A percentile compares a stretch with the other conserved stretches of the same genome.
phyloP scores from a whole-genome alignment of 2,329 filamentous ascomycete species.

The Dothideomycetes sp. region DNA sequence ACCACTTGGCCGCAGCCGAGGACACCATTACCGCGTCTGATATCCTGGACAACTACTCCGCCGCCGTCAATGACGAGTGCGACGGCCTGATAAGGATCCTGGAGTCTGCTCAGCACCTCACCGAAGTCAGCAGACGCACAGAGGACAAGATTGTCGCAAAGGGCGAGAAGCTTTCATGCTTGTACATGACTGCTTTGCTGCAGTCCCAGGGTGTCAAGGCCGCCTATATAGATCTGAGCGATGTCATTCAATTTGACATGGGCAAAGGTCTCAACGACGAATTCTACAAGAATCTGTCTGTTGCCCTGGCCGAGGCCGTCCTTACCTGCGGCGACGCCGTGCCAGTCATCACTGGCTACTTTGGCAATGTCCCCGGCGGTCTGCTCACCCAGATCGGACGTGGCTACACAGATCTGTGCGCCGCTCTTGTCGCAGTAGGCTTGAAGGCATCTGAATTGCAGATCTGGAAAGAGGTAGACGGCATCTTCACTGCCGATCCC shows the following conservation, averaged over 20 bases:
- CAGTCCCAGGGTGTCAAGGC: conserved; percentile 72
- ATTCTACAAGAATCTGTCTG: conserved; percentile 35
- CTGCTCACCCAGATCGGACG: conserved; percentile 85
- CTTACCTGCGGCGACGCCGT: conserved; percentile 31
- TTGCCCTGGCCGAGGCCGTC: conserved; percentile 30
- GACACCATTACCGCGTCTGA: conserved; percentile 28
- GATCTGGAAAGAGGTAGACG: conserved; percentile 98
- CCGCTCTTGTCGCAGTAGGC: conserved; percentile 81
- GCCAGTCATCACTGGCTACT: conserved; percentile 68
- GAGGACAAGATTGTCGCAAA: conserved; percentile 76
- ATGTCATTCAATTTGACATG: conserved; percentile 56
- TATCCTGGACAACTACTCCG: conserved; percentile 44
- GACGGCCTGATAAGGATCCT: conserved; percentile 66
- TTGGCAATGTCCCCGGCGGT: conserved; percentile 83
- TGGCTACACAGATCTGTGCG: conserved; percentile 94
- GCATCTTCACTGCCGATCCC: conserved; percentile 80
- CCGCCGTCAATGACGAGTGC: conserved; percentile 68
- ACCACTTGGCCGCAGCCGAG: conserved; percentile 67
- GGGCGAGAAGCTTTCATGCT: conserved; percentile 90
- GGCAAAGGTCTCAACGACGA: conserved; percentile 32
- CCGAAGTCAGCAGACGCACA: conserved; percentile 39
- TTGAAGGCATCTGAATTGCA: conserved; percentile 81
- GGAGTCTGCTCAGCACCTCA: conserved; percentile 48
- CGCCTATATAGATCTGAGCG: conserved; percentile 81
- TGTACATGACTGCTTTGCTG: conserved; percentile 77